Percentiles rank a stretch among this genome's conserved stretches.
Conservation (phyloP, 495 filamentous ascomycete species). For the Halenospora varia region DNA sequence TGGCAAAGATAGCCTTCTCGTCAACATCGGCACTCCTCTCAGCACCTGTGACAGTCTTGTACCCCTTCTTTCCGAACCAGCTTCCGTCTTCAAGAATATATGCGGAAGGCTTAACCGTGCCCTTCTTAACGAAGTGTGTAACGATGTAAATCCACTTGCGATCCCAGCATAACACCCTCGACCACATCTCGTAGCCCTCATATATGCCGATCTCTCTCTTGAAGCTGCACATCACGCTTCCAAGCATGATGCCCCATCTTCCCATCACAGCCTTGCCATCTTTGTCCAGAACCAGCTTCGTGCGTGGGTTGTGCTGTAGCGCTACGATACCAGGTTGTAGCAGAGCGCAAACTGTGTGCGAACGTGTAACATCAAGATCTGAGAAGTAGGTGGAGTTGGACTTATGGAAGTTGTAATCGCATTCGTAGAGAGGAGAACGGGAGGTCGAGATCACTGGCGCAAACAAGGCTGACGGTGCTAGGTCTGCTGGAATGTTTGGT, state of each 20-base stretch:
- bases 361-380: conserved; percentile 71
- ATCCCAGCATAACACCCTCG: conserved; percentile 68
- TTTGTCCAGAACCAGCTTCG: conserved; percentile 35
- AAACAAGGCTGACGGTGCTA: conserved; percentile 45
- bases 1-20: conserved; percentile 42
- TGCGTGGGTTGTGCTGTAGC: conserved; percentile 35
- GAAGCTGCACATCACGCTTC: conserved; percentile 64
- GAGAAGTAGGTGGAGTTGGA: conserved; percentile 80
- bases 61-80: conserved; percentile 18
- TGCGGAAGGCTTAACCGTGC: conserved; percentile 38
- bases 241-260: conserved; percentile 57
- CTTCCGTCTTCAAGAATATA: conserved; percentile 33
- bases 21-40: conserved; percentile 10
- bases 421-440: conserved; percentile 59
- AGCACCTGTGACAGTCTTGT: conserved; percentile 27
- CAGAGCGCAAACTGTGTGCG: conserved; percentile 54
- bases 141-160: conserved; percentile 80
- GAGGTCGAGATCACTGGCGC: conserved; percentile 57
- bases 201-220: conserved; percentile 66
- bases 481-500: conserved; percentile 29
- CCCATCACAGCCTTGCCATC: conserved; percentile 32
- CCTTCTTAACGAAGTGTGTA: conserved; percentile 61
- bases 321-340: conserved; percentile 42
- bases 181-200: conserved; percentile 69
- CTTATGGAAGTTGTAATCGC: conserved; percentile 84